These are phyloP conservation scores for Phytopythium vexans DNA, from an alignment of 352 stramenopile genomes.

Conservation along the genomic window DNA sequence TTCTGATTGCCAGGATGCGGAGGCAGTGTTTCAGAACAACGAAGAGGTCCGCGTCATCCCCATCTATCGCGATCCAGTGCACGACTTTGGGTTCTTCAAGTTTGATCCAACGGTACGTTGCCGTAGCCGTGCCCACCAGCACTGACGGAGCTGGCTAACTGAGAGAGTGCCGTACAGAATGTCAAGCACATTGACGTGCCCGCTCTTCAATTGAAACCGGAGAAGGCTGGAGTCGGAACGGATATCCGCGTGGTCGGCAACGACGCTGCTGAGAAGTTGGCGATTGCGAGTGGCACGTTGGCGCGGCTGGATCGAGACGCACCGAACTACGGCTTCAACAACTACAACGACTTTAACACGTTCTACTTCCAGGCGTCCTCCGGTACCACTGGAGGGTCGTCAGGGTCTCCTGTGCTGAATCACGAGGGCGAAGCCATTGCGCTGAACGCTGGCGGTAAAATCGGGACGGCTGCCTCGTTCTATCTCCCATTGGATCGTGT, in stretches of 20 bases:
- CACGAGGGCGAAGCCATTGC: conserved; percentile 86
- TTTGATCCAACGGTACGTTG: conserved; percentile 74
- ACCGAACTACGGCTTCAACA: conserved; percentile 87
- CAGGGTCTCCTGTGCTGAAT: conserved; percentile 87
- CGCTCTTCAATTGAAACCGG: conserved; percentile 72
- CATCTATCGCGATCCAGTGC: conserved; percentile 91
- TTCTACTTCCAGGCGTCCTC: conserved; percentile 92
- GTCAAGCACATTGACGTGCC: conserved; percentile 84
- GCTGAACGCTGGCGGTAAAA: conserved; percentile 90
- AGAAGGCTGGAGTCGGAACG: conserved; percentile 87
- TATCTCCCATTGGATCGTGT: conserved; percentile 90
- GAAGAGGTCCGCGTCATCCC: conserved; percentile 91
- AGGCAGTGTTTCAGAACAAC: conserved; percentile 93
- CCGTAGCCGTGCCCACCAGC: background rate
- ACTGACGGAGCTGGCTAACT: background rate
- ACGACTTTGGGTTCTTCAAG: conserved; percentile 93
- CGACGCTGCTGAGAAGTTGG: conserved; percentile 90
- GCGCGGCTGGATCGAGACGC: conserved; percentile 89
- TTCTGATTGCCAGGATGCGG: conserved; percentile 49
- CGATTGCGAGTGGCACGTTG: conserved; percentile 90
- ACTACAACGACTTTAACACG: conserved; percentile 94
- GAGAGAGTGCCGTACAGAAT: conserved; percentile 28
- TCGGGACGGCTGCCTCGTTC: conserved; percentile 83
- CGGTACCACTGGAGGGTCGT: conserved; percentile 78
- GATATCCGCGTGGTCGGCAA: conserved; percentile 93